A percentile compares a stretch with the other conserved stretches of the same genome.
Conservation (phyloP, 352 stramenopile species). For the Globisporangium paddicum region DNA sequence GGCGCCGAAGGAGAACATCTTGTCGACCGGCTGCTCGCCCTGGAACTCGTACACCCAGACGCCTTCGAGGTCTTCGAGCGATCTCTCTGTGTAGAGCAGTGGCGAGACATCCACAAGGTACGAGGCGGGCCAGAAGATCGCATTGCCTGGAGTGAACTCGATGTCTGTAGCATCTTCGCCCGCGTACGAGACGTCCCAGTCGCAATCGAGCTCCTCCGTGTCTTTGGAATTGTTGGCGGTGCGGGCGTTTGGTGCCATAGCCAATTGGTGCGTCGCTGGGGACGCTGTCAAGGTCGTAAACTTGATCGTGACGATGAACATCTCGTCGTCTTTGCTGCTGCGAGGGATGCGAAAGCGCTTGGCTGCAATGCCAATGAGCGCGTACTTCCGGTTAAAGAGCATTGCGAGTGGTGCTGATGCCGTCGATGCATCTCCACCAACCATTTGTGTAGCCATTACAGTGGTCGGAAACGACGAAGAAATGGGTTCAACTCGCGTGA, state of each 20-base stretch:
- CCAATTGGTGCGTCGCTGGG: constrained; percentile 30
- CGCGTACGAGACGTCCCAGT: constrained; percentile 41
- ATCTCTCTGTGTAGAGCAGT: constrained; percentile 34
- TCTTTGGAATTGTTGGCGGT: constrained; percentile 11
- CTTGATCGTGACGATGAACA: constrained; percentile 36
- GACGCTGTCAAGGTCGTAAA: constrained; percentile 20
- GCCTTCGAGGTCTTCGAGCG: constrained; percentile 36
- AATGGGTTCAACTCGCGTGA: constrained; percentile 14
- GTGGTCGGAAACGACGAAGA: not conserved
- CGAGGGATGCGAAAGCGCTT: constrained; percentile 40
- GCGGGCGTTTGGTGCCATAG: not conserved
- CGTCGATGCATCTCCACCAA: not conserved
- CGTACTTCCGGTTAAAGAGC: constrained; percentile 30
- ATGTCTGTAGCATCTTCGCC: constrained; percentile 20
- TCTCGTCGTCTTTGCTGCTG: constrained; percentile 49
- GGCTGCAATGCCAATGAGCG: constrained; percentile 42
- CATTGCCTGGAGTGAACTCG: constrained; percentile 17
- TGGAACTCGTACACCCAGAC: constrained; percentile 59
- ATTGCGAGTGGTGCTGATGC: constrained; percentile 18
- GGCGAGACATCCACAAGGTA: constrained; percentile 30
- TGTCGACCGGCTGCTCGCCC: constrained; percentile 28
- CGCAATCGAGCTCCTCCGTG: constrained; percentile 10
- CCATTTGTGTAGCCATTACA: constrained; percentile 1
- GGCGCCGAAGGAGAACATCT: constrained; percentile 36
- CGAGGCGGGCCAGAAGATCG: constrained; percentile 45